Evolutionary conservation across 805 yeast species (phyloP), one percentile per base, ranked within the genome.

Genomic region (Ogataea paraovalis): DNA sequence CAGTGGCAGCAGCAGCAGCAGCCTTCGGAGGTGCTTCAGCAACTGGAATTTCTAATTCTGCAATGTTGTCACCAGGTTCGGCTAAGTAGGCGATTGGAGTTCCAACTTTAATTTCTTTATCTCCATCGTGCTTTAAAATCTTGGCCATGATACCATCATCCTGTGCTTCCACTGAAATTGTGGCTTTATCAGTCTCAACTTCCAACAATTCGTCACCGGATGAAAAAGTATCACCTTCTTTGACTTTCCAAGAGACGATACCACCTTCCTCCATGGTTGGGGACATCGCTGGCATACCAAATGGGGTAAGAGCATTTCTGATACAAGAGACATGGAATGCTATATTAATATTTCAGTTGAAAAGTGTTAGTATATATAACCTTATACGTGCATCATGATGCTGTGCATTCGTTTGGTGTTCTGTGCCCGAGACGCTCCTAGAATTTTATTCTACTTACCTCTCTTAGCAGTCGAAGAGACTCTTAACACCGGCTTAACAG

Each of bases 201-300:
- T 86, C 94, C 37, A 87, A 63, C 32, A 87, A 65, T 3, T 83
- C 85, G 56, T 94, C 98, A 20, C 99, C 99, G 7, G 95, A 78
- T 28, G 72, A 61, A 68, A 85, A 92, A 3, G 73, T 46, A 3
- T 87, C 94, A 25, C 88, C 88, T 43, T 77, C 84, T 65, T 90
- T 83, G 60, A 83, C 74, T 64, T 88, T 87, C 99, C 99, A 92
- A 46, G 81, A 75, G 12, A 89, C 87, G 54, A 92, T 78, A 5
- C 96, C 97, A 37, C 99, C 99, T 63, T 83, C 87, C 27, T 90
- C 89, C 99, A 92, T 92, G 6, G 99, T 92, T 39, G 99, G 99
- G 4, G 97, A 91, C 97, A 92, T 88, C 22, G 99, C 97, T 3
- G 99, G 99, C 98, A 92, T 92, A 45, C 75, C 82, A 70, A 88